Evolutionary conservation across 768 basidiomycete genomes (phyloP).

Genomic region (Macrolepiota dolichaula): DNA sequence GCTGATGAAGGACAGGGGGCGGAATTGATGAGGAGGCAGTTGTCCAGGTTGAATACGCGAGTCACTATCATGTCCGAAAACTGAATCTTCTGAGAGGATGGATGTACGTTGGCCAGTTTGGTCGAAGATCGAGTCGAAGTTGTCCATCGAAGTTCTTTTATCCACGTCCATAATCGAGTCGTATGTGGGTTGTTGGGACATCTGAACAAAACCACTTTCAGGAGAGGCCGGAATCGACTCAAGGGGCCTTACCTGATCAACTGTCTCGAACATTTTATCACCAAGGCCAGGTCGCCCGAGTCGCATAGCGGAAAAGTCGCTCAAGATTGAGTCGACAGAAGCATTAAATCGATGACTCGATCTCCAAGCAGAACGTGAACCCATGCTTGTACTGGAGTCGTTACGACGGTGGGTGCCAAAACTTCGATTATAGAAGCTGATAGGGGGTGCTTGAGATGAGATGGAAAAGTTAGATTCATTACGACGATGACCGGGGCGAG

Average conservation of each 20-base stretch:
- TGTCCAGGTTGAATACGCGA: constrained; percentile 29
- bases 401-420: constrained; percentile 47
- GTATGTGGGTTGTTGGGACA: constrained; percentile 31
- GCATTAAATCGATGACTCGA: constrained; percentile 48
- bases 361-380: constrained; percentile 46
- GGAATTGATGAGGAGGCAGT: constrained; percentile 49
- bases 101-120: constrained; percentile 53
- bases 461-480: constrained; percentile 62
- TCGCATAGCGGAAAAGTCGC: constrained; percentile 56
- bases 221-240: constrained; percentile 65
- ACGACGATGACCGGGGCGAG: constrained; percentile 51
- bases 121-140: constrained; percentile 60
- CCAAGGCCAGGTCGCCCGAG: constrained; percentile 72
- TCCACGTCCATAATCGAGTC: constrained; percentile 65
- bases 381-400: constrained; percentile 57
- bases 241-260: constrained; percentile 51
- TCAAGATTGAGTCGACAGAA: constrained; percentile 65
- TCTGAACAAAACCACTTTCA: constrained; percentile 27
- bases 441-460: constrained; percentile 56
- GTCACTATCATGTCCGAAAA: constrained; percentile 53
- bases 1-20: constrained; percentile 66
- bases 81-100: constrained; percentile 48
- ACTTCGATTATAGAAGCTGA: constrained; percentile 71
- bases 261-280: constrained; percentile 83
- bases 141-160: constrained; percentile 33